phyloP scores from a whole-genome alignment of 306 rosid species.

The Corylus avellana region DNA sequence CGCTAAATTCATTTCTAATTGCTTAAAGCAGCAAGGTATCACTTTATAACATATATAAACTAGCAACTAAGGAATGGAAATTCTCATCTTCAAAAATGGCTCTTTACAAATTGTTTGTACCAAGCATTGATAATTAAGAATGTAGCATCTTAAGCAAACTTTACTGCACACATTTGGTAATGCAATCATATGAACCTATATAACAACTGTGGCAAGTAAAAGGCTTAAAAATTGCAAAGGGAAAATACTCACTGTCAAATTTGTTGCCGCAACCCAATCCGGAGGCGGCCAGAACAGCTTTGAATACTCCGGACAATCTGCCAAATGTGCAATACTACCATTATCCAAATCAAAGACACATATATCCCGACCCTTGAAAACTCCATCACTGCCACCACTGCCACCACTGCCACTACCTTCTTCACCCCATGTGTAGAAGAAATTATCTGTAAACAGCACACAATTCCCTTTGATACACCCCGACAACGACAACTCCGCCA shows the following conservation, averaged over 20 bases:
- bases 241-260: slow-evolving; percentile 34
- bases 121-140: neutral
- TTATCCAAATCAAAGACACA: slow-evolving; percentile 55
- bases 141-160: neutral
- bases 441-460: slow-evolving; percentile 60
- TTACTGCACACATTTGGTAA: neutral
- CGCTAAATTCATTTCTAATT: too few relatives aligned
- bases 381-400: neutral
- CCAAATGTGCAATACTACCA: slow-evolving; percentile 44
- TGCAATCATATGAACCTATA: neutral
- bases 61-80: neutral
- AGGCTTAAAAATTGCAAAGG: neutral
- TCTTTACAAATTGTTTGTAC: neutral
- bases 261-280: slow-evolving; percentile 42
- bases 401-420: slow-evolving; percentile 29
- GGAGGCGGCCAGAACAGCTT: slow-evolving; percentile 84
- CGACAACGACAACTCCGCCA: slow-evolving; percentile 34
- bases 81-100: neutral
- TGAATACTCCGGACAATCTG: slow-evolving; percentile 44
- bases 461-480: slow-evolving; percentile 51
- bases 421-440: slow-evolving; percentile 18
- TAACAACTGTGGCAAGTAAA: neutral
- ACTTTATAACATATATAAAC: neutral
- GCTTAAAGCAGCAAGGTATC: neutral
- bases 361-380: slow-evolving; percentile 43